Conservation (phyloP, 192 early-diverging fungal species). For the Coemansia sp. region DNA sequence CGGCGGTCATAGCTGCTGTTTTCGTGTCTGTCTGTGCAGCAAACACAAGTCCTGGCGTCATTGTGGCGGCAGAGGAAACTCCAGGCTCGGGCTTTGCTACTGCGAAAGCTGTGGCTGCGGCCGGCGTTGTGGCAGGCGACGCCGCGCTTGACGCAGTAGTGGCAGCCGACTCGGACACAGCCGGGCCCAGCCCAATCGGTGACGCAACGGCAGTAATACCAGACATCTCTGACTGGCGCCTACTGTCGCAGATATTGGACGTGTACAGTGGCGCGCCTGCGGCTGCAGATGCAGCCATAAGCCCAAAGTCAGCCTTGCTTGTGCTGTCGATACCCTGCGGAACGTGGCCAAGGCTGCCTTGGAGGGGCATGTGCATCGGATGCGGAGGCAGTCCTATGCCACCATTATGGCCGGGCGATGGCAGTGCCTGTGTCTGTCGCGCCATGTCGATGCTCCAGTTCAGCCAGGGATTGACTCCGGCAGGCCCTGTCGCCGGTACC, state of each 20-base stretch:
- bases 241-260: conserved; percentile 50
- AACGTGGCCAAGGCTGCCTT: not conserved
- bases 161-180: conserved; percentile 13
- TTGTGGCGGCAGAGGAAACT: not conserved
- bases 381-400: conserved; percentile 6
- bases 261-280: conserved; percentile 20
- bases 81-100: not conserved
- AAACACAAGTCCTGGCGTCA: not conserved
- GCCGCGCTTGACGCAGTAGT: conserved; percentile 22
- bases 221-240: conserved; percentile 53
- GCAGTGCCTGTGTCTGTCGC: conserved; percentile 5
- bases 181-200: conserved; percentile 24
- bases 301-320: conserved; percentile 10
- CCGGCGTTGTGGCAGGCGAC: conserved; percentile 33
- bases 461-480: conserved; percentile 29
- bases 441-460: conserved; percentile 27
- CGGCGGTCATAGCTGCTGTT: not conserved
- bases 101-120: conserved; percentile 12
- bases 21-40: not conserved
- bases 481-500: not conserved
- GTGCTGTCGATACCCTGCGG: not conserved
- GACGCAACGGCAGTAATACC: conserved; percentile 53
- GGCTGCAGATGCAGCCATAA: conserved; percentile 15
- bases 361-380: conserved; percentile 1
- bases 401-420: conserved; percentile 1